phyloP scores from a whole-genome alignment of 2,329 filamentous ascomycete genomes.

The Didymella segeticola region DNA sequence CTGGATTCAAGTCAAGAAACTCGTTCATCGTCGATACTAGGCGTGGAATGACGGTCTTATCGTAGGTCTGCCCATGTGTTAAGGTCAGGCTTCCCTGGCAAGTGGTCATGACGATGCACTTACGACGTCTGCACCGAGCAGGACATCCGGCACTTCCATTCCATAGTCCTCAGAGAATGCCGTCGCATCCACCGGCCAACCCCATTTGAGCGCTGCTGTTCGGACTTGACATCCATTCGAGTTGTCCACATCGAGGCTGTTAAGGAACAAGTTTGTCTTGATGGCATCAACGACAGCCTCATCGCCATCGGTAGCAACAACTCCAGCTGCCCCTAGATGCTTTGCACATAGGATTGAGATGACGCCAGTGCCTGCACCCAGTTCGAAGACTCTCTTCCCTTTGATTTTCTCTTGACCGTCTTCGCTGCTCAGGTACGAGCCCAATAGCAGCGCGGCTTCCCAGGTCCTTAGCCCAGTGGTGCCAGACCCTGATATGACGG shows the following conservation, averaged over 20 bases:
- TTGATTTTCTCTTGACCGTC: conserved; percentile 56
- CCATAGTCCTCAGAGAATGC: conserved; percentile 63
- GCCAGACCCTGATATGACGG: conserved; percentile 71
- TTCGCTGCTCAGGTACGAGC: conserved; percentile 65
- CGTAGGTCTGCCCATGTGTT: conserved; percentile 66
- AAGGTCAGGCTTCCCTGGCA: conserved; percentile 20
- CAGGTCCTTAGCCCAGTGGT: conserved; percentile 81
- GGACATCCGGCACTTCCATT: conserved; percentile 62
- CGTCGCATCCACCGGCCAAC: conserved; percentile 63
- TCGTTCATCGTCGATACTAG: conserved; percentile 70
- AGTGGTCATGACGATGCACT: conserved; percentile 32
- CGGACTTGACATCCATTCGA: conserved; percentile 44
- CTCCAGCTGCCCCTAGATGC: conserved; percentile 64
- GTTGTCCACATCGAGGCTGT: conserved; percentile 63
- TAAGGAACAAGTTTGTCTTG: conserved; percentile 72
- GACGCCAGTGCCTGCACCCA: conserved; percentile 80
- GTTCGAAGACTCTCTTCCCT: conserved; percentile 69
- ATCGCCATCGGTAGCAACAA: conserved; percentile 76
- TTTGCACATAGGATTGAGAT: conserved; percentile 77
- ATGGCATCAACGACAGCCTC: conserved; percentile 73
- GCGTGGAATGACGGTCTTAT: conserved; percentile 66
- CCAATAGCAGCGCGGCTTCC: conserved; percentile 79
- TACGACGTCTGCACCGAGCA: conserved; percentile 76
- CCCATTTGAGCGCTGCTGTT: conserved; percentile 69
- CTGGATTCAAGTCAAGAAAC: conserved; percentile 64